These are phyloP conservation scores for Phytophthora syringae DNA, from an alignment of 352 stramenopile genomes.

Conservation along the genomic window DNA sequence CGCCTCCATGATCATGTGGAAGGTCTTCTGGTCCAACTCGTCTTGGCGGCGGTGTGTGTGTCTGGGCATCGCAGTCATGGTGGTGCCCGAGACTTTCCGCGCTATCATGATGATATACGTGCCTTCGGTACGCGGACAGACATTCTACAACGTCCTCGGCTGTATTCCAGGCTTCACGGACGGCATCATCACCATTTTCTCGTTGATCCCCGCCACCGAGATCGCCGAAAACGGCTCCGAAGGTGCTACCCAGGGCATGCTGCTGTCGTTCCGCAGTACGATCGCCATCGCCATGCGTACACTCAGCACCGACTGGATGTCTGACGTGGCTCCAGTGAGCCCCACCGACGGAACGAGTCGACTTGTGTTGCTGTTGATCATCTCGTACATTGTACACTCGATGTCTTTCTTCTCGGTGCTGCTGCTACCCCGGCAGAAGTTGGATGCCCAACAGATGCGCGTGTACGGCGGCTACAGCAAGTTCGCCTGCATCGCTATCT, in stretches of 20 bases:
- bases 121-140: constrained; percentile 37
- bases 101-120: constrained; percentile 71
- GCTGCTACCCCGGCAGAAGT: constrained; percentile 63
- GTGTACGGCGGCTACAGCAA: constrained; percentile 70
- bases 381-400: constrained; percentile 62
- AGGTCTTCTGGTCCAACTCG: constrained; percentile 53
- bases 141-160: constrained; percentile 60
- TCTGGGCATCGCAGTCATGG: constrained; percentile 48
- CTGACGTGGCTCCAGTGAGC: constrained; percentile 34
- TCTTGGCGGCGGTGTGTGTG: constrained; percentile 48
- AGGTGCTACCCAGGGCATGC: constrained; percentile 68
- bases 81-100: constrained; percentile 58
- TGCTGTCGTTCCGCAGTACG: constrained; percentile 66
- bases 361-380: constrained; percentile 49
- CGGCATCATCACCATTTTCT: constrained; percentile 76
- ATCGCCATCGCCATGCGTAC: constrained; percentile 64
- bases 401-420: constrained; percentile 59
- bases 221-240: constrained; percentile 78
- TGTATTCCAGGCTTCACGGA: constrained; percentile 65
- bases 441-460: constrained; percentile 70
- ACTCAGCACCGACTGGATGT: constrained; percentile 59
- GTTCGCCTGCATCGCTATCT: constrained; percentile 53
- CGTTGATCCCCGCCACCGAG: constrained; percentile 66
- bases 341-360: constrained; percentile 32
- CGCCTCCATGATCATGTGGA: constrained; percentile 63